These are phyloP conservation scores for Corinectria fuckeliana DNA, from an alignment of 2,329 filamentous ascomycete species.

Conservation along the genomic window DNA sequence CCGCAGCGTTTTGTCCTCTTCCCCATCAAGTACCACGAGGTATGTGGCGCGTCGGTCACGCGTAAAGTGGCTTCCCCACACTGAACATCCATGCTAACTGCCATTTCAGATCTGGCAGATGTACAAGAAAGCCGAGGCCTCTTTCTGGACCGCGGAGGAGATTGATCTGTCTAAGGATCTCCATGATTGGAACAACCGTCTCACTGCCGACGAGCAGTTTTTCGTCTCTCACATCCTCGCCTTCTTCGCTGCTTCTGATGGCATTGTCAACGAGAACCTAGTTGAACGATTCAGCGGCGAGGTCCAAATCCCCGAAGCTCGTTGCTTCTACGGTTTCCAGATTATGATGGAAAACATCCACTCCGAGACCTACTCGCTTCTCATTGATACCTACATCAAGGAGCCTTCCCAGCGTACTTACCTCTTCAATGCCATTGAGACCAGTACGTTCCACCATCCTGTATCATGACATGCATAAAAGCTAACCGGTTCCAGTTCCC, in stretches of 20 bases:
- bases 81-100: conserved; percentile 47
- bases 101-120: conserved; percentile 91
- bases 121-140: conserved; percentile 99
- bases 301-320: conserved; percentile 96
- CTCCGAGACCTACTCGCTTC: conserved; percentile 98
- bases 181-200: conserved; percentile 98
- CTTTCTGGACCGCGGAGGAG: conserved; percentile 99
- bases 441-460: conserved; percentile 66
- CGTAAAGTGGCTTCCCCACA: conserved; percentile 65
- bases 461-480: conserved; percentile 9
- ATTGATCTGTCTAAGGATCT: conserved; percentile 99
- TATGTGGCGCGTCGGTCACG: conserved; percentile 70
- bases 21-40: conserved; percentile 99
- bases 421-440: conserved; percentile 98
- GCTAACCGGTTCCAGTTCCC: conserved; percentile 65
- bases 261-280: conserved; percentile 99
- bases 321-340: conserved; percentile 99
- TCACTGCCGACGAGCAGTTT: conserved; percentile 97
- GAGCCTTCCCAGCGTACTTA: conserved; percentile 92
- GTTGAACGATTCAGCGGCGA: conserved; percentile 97
- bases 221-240: conserved; percentile 98
- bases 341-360: conserved; percentile 99
- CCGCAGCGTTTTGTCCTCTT: conserved; percentile 96
- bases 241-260: conserved; percentile 98
- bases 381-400: conserved; percentile 99